Base-by-base conservation (phyloP, 2,329 filamentous ascomycete genomes). In the Fusarium foetens region DNA sequence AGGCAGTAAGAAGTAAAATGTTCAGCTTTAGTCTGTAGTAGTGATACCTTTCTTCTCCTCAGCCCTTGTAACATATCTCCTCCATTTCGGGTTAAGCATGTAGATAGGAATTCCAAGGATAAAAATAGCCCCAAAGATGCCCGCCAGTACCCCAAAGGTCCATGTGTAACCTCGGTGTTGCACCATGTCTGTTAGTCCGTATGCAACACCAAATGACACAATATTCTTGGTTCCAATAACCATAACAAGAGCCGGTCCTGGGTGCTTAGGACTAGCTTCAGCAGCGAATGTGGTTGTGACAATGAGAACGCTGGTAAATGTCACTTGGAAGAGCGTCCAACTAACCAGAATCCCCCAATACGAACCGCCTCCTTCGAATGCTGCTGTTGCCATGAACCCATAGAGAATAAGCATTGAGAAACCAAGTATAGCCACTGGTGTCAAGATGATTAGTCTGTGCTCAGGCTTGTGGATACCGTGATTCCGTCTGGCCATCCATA, bases 171-270 rank as follows among this genome's bases (percentile, higher is more conserved):
- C 39, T 9, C 53, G 39, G 11, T 57, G 53, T 5, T 45, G 3
- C 17, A 57, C 53, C 53, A 57, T 57, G 2, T 57, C 53, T 0
- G 53, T 57, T 16, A 57, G 27, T 17, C 53, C 53, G 16, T 57
- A 57, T 1, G 53, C 39, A 1, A 57, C 53, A 1, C 53, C 53
- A n/a, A 57, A 57, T 2, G 53, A 57, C 5, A 57, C 53, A 14
- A 57, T 57, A 0, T 57, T 57, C n/a, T 57, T 57, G 0, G 53
- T 48, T 8, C 53, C 53, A 14, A 48, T 48, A 0, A 57, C 53
- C 39, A 48, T 35, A 0, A 57, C 29, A 5, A 48, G 53, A n/a
- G 53, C 53, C 11, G 53, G 53, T 2, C 53, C 53, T 7, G 53
- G 39, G 2, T 57, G 39, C 5, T 57, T 57, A 1, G 53, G 53